Base-by-base conservation (phyloP, 805 yeast genomes). In the Saccharomycopsis amapae region DNA sequence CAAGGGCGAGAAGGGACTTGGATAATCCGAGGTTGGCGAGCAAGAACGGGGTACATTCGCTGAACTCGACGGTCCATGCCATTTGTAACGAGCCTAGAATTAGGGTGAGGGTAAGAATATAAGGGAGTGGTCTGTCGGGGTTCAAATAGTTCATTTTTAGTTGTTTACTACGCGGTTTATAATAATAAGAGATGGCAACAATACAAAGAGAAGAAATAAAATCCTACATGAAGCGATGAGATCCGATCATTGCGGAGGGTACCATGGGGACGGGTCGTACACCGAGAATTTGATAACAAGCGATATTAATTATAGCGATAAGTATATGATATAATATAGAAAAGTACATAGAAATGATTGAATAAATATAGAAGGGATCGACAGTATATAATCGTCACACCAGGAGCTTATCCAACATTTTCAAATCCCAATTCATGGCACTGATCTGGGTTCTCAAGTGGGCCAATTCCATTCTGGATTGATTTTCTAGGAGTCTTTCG, bases 51-150 rank as follows among this genome's bases (percentile, higher is more conserved):
- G 79, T 77, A 2, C 81, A 81, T 51, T 77, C 79, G 3, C 79
- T 71, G 55, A 79, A 78, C 58, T 79, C 84, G 1, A 79, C 69
- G 3, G 79, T 74, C 84, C 85, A 79, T 0, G 83, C 76, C 43
- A 78, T 60, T 56, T 79, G 84, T 18, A 78, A 61, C 0, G 81
- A 81, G 3, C 81, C 81, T 3, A 79, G 63, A 3, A 71, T 63
- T 3, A 72, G 55, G 0, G 79, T 72, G 17, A 75, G 59, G 6
- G 71, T 53, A 5, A 76, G 52, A 10, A 76, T 67, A 49, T 74
- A 76, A 4, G 49, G 26, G 2, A 65, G 51, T 0, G 79, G 65
- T 19, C 80, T 56, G 3, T 63, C 65, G 1, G 78, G 77, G 42
- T 71, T 73, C 38, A 66, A 58, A 15, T 25, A 22, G 25, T 46